phyloP scores from a whole-genome alignment of 2,329 filamentous ascomycete genomes.

The Fusarium sulawesiense region DNA sequence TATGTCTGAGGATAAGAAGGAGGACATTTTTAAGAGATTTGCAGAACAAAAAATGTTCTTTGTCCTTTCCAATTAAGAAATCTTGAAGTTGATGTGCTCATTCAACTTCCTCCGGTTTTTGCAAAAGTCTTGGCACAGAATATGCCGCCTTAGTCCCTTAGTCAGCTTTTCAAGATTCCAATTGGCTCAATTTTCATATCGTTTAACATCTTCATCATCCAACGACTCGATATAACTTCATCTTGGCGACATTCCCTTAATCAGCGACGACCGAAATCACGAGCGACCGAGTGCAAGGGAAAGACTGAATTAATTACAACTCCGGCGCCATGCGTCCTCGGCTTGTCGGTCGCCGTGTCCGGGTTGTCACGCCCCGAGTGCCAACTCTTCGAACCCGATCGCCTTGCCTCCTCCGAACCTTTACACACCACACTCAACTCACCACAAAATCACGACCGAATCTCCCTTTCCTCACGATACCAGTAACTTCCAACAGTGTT shows the following conservation, averaged over 20 bases:
- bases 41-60: constrained; percentile 3
- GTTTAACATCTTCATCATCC: constrained; percentile 15
- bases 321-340: constrained; percentile 54
- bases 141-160: constrained; percentile 40
- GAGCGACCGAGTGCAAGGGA: not conserved
- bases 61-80: constrained; percentile 1
- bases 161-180: constrained; percentile 28
- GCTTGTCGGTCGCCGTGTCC: constrained; percentile 49
- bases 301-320: not conserved
- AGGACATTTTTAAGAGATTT: constrained; percentile 53
- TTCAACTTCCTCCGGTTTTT: constrained; percentile 2
- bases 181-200: constrained; percentile 33
- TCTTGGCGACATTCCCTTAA: constrained; percentile 2
- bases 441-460: constrained; percentile 50
- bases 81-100: constrained; percentile 8
- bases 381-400: constrained; percentile 29
- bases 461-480: constrained; percentile 63
- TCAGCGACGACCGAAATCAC: not conserved
- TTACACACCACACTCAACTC: constrained; percentile 46
- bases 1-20: constrained; percentile 56
- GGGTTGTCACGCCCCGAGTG: constrained; percentile 29
- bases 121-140: constrained; percentile 22
- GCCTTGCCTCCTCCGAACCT: constrained; percentile 43
- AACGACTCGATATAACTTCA: constrained; percentile 7
- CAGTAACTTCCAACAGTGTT: constrained; percentile 61